Evolutionary conservation across 768 basidiomycete genomes (phyloP), one percentile per base, ranked within the genome.

Genomic region (Tricholoma furcatifolium): DNA sequence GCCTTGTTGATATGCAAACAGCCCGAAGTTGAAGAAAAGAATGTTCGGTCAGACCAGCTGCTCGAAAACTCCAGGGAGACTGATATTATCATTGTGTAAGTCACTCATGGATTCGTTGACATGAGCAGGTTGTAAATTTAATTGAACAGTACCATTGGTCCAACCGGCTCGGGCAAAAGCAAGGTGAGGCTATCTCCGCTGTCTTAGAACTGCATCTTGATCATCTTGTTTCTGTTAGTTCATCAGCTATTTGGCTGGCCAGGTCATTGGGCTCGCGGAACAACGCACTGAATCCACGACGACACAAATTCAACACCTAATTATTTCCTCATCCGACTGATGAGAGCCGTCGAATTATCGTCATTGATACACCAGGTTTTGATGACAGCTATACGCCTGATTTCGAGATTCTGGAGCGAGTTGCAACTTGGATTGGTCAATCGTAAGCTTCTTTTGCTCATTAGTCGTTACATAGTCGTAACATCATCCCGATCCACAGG

Each of bases 351-450:
- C 32, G 56, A 14, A 47, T 58, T 6, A 47, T 58, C 36, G 15
- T 58, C 21, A 53, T 58, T 21, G 55, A 56, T 17, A 56, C 55
- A 6, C 55, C 55, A 6, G 55, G 55, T 11, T 56, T 56, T 24
- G 55, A 56, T 47, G 55, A 52, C 38, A 56, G 50, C 3, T 56
- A 47, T 34, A 30, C 52, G n/a, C 31, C 55, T 20, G 55, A 56
- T 30, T 52, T 46, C 5, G 55, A 52, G 23, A 56, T 56, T 38
- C 15, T 56, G 23, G 39, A 51, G 36, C 39, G 55, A 20, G 51
- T 56, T 24, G 50, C 45, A 2, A 44, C 47, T 32, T 56, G 56
- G 56, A n/a, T 54, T 30, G 53, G 53, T 38, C 53, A 47, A 47
- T 58, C 56, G 56, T 58, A 40, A 38, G 47, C n/a, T 20, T 10